Evolutionary conservation across 352 stramenopile genomes (phyloP), one percentile per base, ranked within the genome.

Genomic region (Globisporangium paddicum): DNA sequence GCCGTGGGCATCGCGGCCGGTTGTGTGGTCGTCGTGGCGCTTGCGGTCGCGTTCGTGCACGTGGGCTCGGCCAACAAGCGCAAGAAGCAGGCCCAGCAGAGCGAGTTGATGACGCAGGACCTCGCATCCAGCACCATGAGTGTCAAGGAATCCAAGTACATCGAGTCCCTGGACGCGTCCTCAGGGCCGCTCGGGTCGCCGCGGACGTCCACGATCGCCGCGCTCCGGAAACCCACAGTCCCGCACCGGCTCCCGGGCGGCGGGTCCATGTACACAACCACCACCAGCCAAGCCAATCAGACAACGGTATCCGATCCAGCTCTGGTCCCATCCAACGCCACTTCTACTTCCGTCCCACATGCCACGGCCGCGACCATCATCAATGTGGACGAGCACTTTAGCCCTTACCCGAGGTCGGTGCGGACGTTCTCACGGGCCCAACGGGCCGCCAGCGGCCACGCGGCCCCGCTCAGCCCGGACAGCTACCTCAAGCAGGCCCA

Each of bases 351-450:
- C 26, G 45, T 32, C 28, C 28, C 28, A 3, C 45, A 37, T 16
- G 25, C 25, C 21, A 14, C 32, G 18, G 37, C 28, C 58, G 42
- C 48, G 8, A 56, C 61, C n/a, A 44, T 63, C 40, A 25, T 55
- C 6, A 38, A 35, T 6, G 25, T 23, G 30, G 52, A 60, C n/a
- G 48, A 67, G 37, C 64, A 67, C 30, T 67, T 67, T 28, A n/a
- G n/a, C n/a, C n/a, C n/a, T n/a, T 59, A 57, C 37, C 64, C 69
- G 32, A 61, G 42, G 30, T 74, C 59, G 54, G 67, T 63, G 47
- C 55, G 25, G 21, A 41, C 34, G 18, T 42, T 62, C 55, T 55
- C 55, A 11, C 25, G 13, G 16, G 53, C 54, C 0, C 54, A 60
- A 42, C 54, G 19, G 6, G 45, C 28, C 16, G 37, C 13, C 51